A percentile compares a stretch with the other conserved stretches of the same genome.
Conservation (phyloP, 805 yeast species). For the Sugiyamaella valdiviana region DNA sequence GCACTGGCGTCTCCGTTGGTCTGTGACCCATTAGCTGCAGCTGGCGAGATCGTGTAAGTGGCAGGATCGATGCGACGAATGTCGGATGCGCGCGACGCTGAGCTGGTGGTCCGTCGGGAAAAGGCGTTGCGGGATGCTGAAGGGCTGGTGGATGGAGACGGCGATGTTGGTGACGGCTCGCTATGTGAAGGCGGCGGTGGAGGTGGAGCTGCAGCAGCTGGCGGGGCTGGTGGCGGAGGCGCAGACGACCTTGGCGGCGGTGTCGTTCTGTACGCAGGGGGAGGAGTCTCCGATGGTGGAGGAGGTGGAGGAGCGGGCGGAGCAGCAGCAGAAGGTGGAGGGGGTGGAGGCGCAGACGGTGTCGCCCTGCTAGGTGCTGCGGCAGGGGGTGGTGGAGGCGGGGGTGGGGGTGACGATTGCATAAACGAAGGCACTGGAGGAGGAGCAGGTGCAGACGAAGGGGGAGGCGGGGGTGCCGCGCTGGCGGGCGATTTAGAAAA, state of each 20-base stretch:
- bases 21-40: conserved; percentile 28
- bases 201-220: conserved; percentile 24
- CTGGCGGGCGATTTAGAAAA: conserved; percentile 18
- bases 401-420: conserved; percentile 19
- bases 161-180: conserved; percentile 23
- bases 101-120: conserved; percentile 24
- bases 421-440: conserved; percentile 9
- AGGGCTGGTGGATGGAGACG: conserved; percentile 28
- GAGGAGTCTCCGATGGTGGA: conserved; percentile 9
- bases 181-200: conserved; percentile 22
- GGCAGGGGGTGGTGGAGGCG: conserved; percentile 25
- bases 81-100: conserved; percentile 29
- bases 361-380: conserved; percentile 18
- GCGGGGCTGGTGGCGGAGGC: conserved; percentile 23
- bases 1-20: conserved; percentile 12
- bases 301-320: conserved; percentile 9
- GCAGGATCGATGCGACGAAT: conserved; percentile 59
- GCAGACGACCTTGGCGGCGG: conserved; percentile 16
- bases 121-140: conserved; percentile 13
- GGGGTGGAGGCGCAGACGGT: conserved; percentile 29
- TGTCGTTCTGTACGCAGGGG: conserved; percentile 7
- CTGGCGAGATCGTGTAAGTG: conserved; percentile 47
- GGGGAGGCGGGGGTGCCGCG: conserved; percentile 13
- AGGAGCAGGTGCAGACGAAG: conserved; percentile 12
- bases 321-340: conserved; percentile 11